phyloP scores from a whole-genome alignment of 2,329 filamentous ascomycete genomes.

The Dactylellina parvicollis region DNA sequence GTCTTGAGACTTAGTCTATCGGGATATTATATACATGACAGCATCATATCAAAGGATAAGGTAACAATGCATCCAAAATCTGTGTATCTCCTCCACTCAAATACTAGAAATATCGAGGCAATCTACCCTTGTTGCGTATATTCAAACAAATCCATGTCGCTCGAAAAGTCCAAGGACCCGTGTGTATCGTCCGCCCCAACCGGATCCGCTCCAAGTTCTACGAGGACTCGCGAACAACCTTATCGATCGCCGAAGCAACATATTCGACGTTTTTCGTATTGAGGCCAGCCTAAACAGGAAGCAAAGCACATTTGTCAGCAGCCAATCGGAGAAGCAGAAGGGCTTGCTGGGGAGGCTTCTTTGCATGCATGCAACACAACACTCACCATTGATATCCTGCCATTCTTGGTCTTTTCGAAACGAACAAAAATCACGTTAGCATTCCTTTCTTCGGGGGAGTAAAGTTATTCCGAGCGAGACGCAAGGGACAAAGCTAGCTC shows the following conservation, averaged over 20 bases:
- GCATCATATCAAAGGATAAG: slow-evolving; percentile 9
- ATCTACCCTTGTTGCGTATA: neutral
- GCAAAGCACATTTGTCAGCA: slow-evolving; percentile 31
- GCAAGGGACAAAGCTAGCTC: slow-evolving; percentile 34
- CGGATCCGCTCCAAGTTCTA: neutral
- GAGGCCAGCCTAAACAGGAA: slow-evolving; percentile 53
- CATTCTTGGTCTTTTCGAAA: slow-evolving; percentile 75
- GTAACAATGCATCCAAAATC: slow-evolving; percentile 5
- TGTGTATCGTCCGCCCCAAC: neutral
- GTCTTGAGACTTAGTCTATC: slow-evolving; percentile 35
- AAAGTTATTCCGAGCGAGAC: neutral
- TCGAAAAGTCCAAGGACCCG: too few species aligned
- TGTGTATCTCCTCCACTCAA: slow-evolving; percentile 12
- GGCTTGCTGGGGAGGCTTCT: neutral
- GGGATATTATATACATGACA: slow-evolving; percentile 39
- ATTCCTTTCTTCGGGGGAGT: slow-evolving; percentile 14
- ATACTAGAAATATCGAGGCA: slow-evolving; percentile 21
- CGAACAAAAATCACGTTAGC: slow-evolving; percentile 28
- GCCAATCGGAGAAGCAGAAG: slow-evolving; percentile 44
- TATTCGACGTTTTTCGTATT: slow-evolving; percentile 64
- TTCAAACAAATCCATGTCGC: too few species aligned
- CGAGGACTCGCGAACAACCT: slow-evolving; percentile 65
- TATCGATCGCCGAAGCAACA: slow-evolving; percentile 83
- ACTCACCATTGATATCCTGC: slow-evolving; percentile 78
- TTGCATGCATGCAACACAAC: slow-evolving; percentile 74